Percentiles rank a stretch among this genome's conserved stretches.
These are phyloP conservation scores for Suillus tomentosus DNA, from an alignment of 768 basidiomycete genomes.

Conservation along the genomic window DNA sequence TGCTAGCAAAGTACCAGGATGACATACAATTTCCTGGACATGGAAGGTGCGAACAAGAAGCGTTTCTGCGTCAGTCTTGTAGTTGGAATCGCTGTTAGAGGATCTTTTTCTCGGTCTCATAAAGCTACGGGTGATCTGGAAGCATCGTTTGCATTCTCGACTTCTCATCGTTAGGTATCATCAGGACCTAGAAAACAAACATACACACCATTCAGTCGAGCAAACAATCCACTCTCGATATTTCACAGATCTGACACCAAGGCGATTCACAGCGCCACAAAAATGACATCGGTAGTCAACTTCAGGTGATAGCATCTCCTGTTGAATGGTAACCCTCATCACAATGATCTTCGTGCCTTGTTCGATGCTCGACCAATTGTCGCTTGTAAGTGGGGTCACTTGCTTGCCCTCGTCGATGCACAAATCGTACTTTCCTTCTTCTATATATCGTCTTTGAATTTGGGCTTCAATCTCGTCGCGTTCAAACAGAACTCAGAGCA, in stretches of 20 bases:
- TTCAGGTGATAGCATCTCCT: slow-evolving; percentile 10
- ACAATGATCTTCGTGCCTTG: slow-evolving; percentile 27
- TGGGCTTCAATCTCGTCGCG: slow-evolving; percentile 21
- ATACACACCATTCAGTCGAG: slow-evolving; percentile 30
- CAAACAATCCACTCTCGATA: slow-evolving; percentile 7
- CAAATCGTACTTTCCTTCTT: slow-evolving; percentile 26
- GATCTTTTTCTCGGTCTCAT: too few relatives aligned
- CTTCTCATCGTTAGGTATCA: slow-evolving; percentile 15
- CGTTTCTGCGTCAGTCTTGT: background rate
- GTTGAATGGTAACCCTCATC: slow-evolving; percentile 28
- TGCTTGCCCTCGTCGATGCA: slow-evolving; percentile 26
- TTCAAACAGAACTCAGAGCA: slow-evolving; percentile 21
- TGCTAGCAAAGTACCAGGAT: background rate
- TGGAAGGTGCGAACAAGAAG: background rate
- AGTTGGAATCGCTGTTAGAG: background rate
- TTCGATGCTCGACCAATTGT: slow-evolving; percentile 28
- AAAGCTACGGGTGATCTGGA: slow-evolving; percentile 18
- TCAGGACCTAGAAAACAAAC: background rate
- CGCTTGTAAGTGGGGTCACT: slow-evolving; percentile 25
- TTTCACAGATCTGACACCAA: background rate
- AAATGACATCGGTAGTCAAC: slow-evolving; percentile 22
- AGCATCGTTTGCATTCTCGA: slow-evolving; percentile 29
- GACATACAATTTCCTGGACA: background rate
- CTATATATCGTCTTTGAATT: slow-evolving; percentile 22
- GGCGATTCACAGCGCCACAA: slow-evolving; percentile 9